A percentile compares a stretch with the other conserved stretches of the same genome.
Evolutionary conservation across 2,329 filamentous ascomycete species (phyloP).

Genomic region (Colletotrichum sp.): DNA sequence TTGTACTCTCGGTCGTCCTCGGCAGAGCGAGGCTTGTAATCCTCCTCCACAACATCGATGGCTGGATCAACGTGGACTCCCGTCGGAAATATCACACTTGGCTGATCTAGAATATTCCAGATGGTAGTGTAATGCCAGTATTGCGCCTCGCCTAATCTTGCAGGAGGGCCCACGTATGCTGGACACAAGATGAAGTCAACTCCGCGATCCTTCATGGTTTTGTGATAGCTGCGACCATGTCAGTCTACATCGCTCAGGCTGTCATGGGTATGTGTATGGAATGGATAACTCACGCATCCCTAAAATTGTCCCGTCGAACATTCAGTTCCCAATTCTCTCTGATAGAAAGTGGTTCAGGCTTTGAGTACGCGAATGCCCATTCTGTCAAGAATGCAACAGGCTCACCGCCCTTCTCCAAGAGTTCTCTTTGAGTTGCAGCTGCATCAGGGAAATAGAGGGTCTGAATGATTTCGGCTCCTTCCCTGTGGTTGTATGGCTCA

Average conservation of each 20-base stretch:
- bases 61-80: constrained; percentile 9
- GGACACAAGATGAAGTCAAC: constrained; percentile 33
- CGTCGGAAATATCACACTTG: constrained; percentile 30
- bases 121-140: constrained; percentile 34
- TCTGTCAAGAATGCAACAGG: constrained; percentile 31
- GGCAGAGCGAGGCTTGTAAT: neutral
- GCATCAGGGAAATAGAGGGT: constrained; percentile 30
- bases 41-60: neutral
- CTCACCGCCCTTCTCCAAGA: constrained; percentile 28
- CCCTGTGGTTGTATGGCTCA: constrained; percentile 25
- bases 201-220: constrained; percentile 25
- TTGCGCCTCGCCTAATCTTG: constrained; percentile 22
- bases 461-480: constrained; percentile 24
- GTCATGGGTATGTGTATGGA: constrained; percentile 19
- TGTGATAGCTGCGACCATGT: neutral
- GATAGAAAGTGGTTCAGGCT: constrained; percentile 13
- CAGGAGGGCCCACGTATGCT: constrained; percentile 26
- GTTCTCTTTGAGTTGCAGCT: constrained; percentile 16
- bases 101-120: constrained; percentile 37
- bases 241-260: neutral
- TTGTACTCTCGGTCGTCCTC: constrained; percentile 6
- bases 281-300: constrained; percentile 33
- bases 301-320: constrained; percentile 20
- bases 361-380: constrained; percentile 24
- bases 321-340: constrained; percentile 27